Evolutionary conservation across 2,329 filamentous ascomycete genomes (phyloP).

Genomic region (Sclerotinia spermophila): DNA sequence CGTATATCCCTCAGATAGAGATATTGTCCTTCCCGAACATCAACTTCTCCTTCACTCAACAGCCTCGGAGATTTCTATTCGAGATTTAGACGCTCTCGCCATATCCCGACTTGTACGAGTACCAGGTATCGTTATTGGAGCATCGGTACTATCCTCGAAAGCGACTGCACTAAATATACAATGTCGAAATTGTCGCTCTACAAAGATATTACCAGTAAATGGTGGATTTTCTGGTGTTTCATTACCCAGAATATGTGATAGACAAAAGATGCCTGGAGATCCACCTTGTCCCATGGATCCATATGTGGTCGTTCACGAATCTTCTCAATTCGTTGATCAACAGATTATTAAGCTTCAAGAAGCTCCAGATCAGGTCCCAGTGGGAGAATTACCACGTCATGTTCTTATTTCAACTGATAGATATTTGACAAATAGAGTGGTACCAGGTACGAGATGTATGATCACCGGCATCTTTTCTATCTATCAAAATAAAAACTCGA

Average conservation of each 20-base stretch:
- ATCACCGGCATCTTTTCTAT: constrained; percentile 98
- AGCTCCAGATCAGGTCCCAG: constrained; percentile 93
- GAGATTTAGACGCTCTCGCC: constrained; percentile 86
- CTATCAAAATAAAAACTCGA: constrained; percentile 87
- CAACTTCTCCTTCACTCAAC: constrained; percentile 93
- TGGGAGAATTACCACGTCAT: constrained; percentile 91
- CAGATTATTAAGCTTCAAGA: constrained; percentile 98
- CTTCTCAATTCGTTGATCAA: constrained; percentile 92
- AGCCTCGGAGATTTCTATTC: constrained; percentile 86
- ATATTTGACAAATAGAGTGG: constrained; percentile 91
- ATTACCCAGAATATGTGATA: constrained; percentile 74
- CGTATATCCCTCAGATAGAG: constrained; percentile 72
- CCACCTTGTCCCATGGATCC: constrained; percentile 87
- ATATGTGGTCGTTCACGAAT: constrained; percentile 94
- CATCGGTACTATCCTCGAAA: constrained; percentile 94
- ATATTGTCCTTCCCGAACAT: constrained; percentile 74
- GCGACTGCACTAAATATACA: constrained; percentile 82
- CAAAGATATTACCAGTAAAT: constrained; percentile 65
- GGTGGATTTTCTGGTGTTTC: constrained; percentile 87
- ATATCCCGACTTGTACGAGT: constrained; percentile 95
- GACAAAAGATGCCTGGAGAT: constrained; percentile 62
- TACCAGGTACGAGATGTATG: constrained; percentile 90
- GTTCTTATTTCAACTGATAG: constrained; percentile 95
- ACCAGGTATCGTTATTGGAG: constrained; percentile 95
- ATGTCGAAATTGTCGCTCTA: constrained; percentile 80